Evolutionary conservation across 257 asterid genomes (phyloP), one percentile per base, ranked within the genome.

Genomic region (Rehmannia glutinosa): DNA sequence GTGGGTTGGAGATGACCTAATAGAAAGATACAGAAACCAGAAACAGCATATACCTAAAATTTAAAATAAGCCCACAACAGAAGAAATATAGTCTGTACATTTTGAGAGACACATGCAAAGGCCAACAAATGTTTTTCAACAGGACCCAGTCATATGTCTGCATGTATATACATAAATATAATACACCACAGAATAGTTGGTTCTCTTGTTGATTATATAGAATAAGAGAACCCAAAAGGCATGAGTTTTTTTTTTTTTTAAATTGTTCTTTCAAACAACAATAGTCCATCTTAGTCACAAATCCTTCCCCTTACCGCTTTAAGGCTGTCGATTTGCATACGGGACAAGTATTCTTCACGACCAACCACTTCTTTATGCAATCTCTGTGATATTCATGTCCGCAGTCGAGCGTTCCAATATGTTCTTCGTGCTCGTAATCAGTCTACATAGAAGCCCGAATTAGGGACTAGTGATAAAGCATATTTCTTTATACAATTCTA

Each of bases 291-390:
- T n/a, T 50, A 38, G 58, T 76, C 75, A 74, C 57, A 36, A 69
- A 23, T 59, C 70, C 69, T 77, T 75, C 32, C 72, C 73, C 73
- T 69, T 79, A 33, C 82, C 49, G 4, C 64, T 16, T 56, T 77
- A 86, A 69, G 50, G 85, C 96, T 39, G 80, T 32, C 38, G 91
- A 78, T 80, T 87, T 90, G 91, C 91, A 90, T 7, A 90, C 77
- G 3, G 95, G 88, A 36, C 97, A 90, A 5, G 78, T 61, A 47
- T 87, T 87, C 83, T 85, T 90, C 77, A 87, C 63, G 13, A 60
- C 64, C 66, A 90, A 70, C 95, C 91, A 90, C 69, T 82, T 78
- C 77, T 72, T 82, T 28, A 87, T 62, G 83, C 95, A 90, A 2
- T 76, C 91, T 15, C 25, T 68, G 47, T 87, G 95, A 50, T 80